Conservation (phyloP, 2,329 filamentous ascomycete species). For the Pseudogymnoascus pannorum region DNA sequence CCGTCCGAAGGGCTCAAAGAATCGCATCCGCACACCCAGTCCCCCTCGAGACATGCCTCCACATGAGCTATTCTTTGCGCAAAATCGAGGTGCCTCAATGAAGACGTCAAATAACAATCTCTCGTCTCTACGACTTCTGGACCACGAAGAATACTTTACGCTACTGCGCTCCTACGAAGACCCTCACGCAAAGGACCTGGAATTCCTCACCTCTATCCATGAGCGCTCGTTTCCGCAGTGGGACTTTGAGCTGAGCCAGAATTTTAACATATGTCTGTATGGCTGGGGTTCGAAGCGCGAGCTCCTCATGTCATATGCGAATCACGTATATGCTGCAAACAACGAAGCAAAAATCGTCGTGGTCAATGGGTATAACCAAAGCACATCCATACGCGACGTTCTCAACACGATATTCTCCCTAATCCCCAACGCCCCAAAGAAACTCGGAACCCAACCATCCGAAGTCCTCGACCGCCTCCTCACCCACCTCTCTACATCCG, state of each 20-base stretch:
- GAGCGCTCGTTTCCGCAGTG: slow-evolving; percentile 81
- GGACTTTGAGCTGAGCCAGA: slow-evolving; percentile 80
- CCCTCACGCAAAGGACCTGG: slow-evolving; percentile 61
- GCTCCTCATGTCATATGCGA: slow-evolving; percentile 68
- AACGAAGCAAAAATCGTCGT: slow-evolving; percentile 53
- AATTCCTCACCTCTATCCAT: slow-evolving; percentile 68
- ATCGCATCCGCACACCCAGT: slow-evolving; percentile 45
- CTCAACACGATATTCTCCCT: slow-evolving; percentile 61
- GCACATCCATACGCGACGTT: slow-evolving; percentile 60
- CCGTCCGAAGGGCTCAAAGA: slow-evolving; percentile 40
- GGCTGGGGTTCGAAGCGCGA: slow-evolving; percentile 84
- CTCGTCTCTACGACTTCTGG: slow-evolving; percentile 65
- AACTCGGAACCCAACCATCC: slow-evolving; percentile 45
- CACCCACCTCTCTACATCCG: slow-evolving; percentile 44
- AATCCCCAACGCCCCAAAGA: slow-evolving; percentile 38
- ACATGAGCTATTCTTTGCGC: slow-evolving; percentile 88
- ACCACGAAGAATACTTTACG: slow-evolving; percentile 86
- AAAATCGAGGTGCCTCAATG: slow-evolving; percentile 72
- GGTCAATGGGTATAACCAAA: slow-evolving; percentile 75
- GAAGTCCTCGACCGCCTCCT: slow-evolving; percentile 63
- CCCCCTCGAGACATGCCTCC: slow-evolving; percentile 71
- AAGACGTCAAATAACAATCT: slow-evolving; percentile 87
- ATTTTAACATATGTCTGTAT: slow-evolving; percentile 85
- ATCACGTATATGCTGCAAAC: slow-evolving; percentile 49
- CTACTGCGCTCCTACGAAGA: slow-evolving; percentile 55